Evolutionary conservation across 2,329 filamentous ascomycete genomes (phyloP).

Genomic region (Trichoderma sp.): DNA sequence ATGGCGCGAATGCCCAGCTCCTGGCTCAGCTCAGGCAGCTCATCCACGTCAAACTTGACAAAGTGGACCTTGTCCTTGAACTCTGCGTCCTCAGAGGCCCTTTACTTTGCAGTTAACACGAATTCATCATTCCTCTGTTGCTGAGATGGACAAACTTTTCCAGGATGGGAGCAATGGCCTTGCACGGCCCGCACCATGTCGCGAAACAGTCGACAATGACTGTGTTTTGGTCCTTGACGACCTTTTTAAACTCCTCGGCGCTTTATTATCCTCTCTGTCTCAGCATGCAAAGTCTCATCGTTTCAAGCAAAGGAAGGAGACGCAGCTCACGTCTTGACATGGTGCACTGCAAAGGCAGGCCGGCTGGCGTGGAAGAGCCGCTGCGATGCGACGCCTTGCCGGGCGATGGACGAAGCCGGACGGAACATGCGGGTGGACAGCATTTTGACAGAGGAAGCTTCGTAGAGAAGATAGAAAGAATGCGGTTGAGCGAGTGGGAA

Average conservation of each 20-base stretch:
- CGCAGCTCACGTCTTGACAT: constrained; percentile 43
- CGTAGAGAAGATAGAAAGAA: neutral
- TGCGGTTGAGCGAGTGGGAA: neutral
- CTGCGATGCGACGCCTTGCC: constrained; percentile 27
- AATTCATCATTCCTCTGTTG: neutral
- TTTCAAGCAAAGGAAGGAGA: neutral
- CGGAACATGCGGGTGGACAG: constrained; percentile 14
- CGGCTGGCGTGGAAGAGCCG: constrained; percentile 43
- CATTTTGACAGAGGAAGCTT: neutral
- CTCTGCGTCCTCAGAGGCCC: constrained; percentile 44
- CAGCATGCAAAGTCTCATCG: neutral
- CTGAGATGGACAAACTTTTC: constrained; percentile 34
- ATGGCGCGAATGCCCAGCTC: constrained; percentile 83
- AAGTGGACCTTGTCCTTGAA: constrained; percentile 68
- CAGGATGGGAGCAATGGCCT: constrained; percentile 77
- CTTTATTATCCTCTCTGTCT: constrained; percentile 42
- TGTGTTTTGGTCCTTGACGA: constrained; percentile 54
- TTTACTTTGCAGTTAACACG: constrained; percentile 19
- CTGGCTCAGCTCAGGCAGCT: constrained; percentile 71
- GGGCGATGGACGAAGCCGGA: constrained; percentile 32
- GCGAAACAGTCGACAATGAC: constrained; percentile 87
- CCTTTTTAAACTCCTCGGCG: constrained; percentile 60
- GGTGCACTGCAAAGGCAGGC: constrained; percentile 50
- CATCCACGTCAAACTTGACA: constrained; percentile 88
- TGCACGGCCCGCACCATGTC: constrained; percentile 93